Evolutionary conservation across 202 grass and related monocot genomes (phyloP).

Genomic region (Cymbopogon flexuosus): DNA sequence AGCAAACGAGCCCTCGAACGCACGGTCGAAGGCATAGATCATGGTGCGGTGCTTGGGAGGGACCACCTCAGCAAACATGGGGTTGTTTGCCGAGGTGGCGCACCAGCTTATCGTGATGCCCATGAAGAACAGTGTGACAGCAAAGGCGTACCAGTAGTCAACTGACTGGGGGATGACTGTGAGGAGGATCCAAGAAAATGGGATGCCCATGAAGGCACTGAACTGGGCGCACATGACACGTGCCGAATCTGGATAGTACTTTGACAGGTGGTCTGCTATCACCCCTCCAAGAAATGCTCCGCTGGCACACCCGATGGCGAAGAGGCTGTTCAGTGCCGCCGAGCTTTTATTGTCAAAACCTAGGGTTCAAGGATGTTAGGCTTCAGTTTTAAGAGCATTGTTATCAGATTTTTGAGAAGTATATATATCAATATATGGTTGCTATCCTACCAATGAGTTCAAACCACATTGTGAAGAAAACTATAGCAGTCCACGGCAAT

Average conservation of each 20-base stretch:
- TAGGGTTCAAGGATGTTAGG: conserved; percentile 30
- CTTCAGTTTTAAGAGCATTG: background rate
- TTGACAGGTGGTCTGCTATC: conserved; percentile 65
- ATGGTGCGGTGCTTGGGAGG: conserved; percentile 85
- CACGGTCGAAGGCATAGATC: conserved; percentile 86
- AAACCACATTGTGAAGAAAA: conserved; percentile 99
- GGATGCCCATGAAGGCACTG: conserved; percentile 94
- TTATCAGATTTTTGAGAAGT: conserved; percentile 7
- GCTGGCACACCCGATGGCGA: conserved; percentile 69
- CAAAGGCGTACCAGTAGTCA: conserved; percentile 57
- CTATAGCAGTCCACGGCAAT: conserved; percentile 85
- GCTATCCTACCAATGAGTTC: conserved; percentile 68
- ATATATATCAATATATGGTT: background rate
- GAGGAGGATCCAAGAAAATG: conserved; percentile 80
- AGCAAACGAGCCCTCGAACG: conserved; percentile 77
- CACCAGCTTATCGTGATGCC: conserved; percentile 90
- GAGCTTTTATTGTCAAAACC: conserved; percentile 82
- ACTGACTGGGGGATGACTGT: conserved; percentile 62
- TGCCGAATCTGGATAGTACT: conserved; percentile 48
- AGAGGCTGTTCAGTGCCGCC: conserved; percentile 79
- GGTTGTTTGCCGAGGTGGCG: conserved; percentile 74
- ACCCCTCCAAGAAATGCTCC: conserved; percentile 72
- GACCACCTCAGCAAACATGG: conserved; percentile 87
- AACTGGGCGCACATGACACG: conserved; percentile 85
- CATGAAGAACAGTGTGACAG: conserved; percentile 74